These are phyloP conservation scores for Coemansia sp. DNA, from an alignment of 192 early-diverging fungal genomes.

Conservation along the genomic window DNA sequence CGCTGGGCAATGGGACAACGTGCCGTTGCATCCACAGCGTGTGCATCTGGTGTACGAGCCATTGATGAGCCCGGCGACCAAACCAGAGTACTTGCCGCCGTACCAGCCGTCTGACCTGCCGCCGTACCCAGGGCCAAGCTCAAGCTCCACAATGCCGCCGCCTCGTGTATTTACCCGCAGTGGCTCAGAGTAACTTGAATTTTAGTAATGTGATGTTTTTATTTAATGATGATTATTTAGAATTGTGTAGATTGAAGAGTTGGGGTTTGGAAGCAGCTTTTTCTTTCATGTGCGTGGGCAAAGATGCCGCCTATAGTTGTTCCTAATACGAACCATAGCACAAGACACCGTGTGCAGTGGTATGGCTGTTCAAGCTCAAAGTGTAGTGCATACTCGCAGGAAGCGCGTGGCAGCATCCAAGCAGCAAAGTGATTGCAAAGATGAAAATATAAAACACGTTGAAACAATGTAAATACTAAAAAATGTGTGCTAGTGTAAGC, in stretches of 20 bases:
- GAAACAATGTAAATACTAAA: no score
- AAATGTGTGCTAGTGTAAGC: no score
- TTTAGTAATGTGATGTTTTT: not conserved
- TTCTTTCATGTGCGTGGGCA: no score
- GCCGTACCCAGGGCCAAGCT: not conserved
- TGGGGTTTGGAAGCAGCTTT: no score
- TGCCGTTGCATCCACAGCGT: constrained; percentile 1
- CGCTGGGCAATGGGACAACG: not conserved
- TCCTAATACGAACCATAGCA: not conserved
- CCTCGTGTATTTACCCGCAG: not conserved
- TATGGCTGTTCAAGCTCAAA: not conserved
- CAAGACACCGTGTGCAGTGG: constrained; percentile 2
- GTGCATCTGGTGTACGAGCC: constrained; percentile 8
- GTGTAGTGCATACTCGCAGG: no score
- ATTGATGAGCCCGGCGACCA: not conserved
- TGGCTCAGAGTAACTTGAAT: not conserved
- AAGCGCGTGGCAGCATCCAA: no score
- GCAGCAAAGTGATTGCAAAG: no score
- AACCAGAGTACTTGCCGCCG: constrained; percentile 31
- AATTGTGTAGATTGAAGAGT: no score
- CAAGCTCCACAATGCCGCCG: not conserved
- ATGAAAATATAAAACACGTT: no score
- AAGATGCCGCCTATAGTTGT: not conserved
- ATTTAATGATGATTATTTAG: not conserved
- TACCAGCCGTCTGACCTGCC: constrained; percentile 11